Conservation (phyloP, 306 rosid genomes). For the Aeschynomene evenia region DNA sequence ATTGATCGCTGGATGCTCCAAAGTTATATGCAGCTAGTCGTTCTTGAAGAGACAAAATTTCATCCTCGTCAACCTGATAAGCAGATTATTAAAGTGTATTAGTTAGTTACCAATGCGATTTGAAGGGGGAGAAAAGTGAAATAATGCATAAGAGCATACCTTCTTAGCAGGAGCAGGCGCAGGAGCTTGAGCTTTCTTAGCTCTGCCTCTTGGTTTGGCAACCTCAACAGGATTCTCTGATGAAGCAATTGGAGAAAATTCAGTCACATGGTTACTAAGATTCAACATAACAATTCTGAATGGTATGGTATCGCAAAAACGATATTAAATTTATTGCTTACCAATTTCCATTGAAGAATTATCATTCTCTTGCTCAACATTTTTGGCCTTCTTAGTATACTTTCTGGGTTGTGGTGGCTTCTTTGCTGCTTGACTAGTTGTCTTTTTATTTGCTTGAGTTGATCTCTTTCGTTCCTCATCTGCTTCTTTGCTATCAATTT, state of each 20-base stretch:
- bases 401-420: slow-evolving; percentile 74
- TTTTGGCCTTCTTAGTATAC: slow-evolving; percentile 56
- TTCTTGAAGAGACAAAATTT: slow-evolving; percentile 74
- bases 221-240: slow-evolving; percentile 55
- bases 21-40: slow-evolving; percentile 93
- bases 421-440: slow-evolving; percentile 47
- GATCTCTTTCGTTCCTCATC: slow-evolving; percentile 53
- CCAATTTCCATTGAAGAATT: slow-evolving; percentile 67
- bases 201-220: slow-evolving; percentile 55
- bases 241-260: slow-evolving; percentile 5
- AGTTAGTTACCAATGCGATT: neutral
- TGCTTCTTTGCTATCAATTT: slow-evolving; percentile 60
- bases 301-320: neutral
- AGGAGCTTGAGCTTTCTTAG: slow-evolving; percentile 55
- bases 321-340: slow-evolving; percentile 30
- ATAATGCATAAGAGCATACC: slow-evolving; percentile 36
- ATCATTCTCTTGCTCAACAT: slow-evolving; percentile 50
- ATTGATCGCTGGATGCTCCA: slow-evolving; percentile 59
- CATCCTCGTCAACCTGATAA: slow-evolving; percentile 54
- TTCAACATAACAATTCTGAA: neutral
- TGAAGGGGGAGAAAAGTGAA: neutral
- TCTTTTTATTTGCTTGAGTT: slow-evolving; percentile 44
- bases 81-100: neutral
- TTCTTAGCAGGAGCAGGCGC: slow-evolving; percentile 45
- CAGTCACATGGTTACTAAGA: neutral